Base-by-base conservation (phyloP, 2,329 filamentous ascomycete genomes). In the Colletotrichum aenigma region DNA sequence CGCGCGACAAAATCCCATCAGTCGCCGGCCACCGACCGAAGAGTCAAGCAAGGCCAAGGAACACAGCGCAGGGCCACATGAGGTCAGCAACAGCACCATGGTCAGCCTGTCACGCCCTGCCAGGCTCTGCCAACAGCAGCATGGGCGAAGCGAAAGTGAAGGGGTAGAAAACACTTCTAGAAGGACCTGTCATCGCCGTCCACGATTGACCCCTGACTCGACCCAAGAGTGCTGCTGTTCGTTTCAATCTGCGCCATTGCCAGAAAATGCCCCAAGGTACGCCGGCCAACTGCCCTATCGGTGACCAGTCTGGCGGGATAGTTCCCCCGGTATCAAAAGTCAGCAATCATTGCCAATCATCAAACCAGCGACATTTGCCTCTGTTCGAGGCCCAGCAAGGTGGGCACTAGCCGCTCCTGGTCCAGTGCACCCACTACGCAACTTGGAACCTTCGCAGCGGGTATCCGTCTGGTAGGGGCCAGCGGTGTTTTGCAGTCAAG, bases 321-420 rank as follows among this genome's bases (percentile, higher is more conserved):
- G n/a, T 43, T 74, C 34, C 56, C 64, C 56, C 58, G 70, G 55
- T 60, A 65, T 64, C 62, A 34, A 66, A 52, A 56, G 69, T 52
- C 64, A 69, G 34, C 62, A 74, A 65, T 48, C 30, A 36, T 76
- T 69, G 58, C 56, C 56, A 69, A 66, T 60, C 58, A 68, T 64
- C 58, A 74, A 68, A 68, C 64, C 64, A 69, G 70, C 73, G 73
- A 75, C 69, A 68, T 64, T 75, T 72, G 56, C 56, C 58, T 76
- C 34, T 30, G 30, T 66, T 75, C 55, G 55, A 64, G 64, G 70
- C 48, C 74, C 64, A 58, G 48, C 70, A 74, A 34, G 70, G 38
- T 67, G 70, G 58, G 65, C 65, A 76, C 65, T 66, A 76, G 70
- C 74, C 70, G 58, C 36, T 65, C 24, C 70, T 68, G 24, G 70